These are phyloP conservation scores for Cladochytrium tenue DNA, from an alignment of 371 early-diverging fungal species.

Conservation along the genomic window DNA sequence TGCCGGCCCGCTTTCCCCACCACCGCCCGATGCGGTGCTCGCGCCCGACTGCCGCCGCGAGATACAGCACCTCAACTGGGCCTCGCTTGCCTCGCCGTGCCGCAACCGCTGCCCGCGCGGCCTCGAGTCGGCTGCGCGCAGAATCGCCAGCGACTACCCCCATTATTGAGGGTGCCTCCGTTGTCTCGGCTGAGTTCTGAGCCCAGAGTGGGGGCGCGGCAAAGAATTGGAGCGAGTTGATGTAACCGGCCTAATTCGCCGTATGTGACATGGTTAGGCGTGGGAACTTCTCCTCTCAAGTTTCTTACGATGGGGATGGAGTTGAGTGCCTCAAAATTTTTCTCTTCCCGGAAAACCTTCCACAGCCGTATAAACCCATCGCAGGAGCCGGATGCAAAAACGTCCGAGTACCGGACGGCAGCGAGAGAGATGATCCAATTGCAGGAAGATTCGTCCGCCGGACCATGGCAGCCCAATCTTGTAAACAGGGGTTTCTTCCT, in stretches of 20 bases:
- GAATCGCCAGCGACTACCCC: neutral
- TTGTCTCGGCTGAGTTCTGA: neutral
- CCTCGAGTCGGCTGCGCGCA: conserved; percentile 2
- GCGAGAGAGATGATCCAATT: conserved; percentile 86
- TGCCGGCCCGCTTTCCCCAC: conserved; percentile 64
- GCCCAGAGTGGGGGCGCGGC: conserved; percentile 31
- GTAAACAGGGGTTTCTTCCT: conserved; percentile 90
- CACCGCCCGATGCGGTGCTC: conserved; percentile 92
- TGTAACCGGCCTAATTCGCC: conserved; percentile 37
- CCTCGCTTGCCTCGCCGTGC: conserved; percentile 8
- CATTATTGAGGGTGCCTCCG: too few relatives aligned
- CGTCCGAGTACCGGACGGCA: conserved; percentile 77
- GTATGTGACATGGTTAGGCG: neutral
- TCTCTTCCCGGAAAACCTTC: conserved; percentile 72
- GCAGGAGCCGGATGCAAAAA: conserved; percentile 87
- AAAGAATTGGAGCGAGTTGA: conserved; percentile 51
- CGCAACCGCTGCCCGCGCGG: neutral
- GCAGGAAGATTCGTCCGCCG: neutral
- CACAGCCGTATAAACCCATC: conserved; percentile 87
- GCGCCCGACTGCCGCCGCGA: conserved; percentile 82
- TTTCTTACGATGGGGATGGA: conserved; percentile 35
- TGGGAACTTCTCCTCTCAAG: too few relatives aligned
- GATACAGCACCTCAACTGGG: conserved; percentile 24
- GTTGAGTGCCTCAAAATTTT: conserved; percentile 58
- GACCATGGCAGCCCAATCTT: conserved; percentile 76